phyloP scores from a whole-genome alignment of 495 filamentous ascomycete species.

The Trichoderma erinaceum region DNA sequence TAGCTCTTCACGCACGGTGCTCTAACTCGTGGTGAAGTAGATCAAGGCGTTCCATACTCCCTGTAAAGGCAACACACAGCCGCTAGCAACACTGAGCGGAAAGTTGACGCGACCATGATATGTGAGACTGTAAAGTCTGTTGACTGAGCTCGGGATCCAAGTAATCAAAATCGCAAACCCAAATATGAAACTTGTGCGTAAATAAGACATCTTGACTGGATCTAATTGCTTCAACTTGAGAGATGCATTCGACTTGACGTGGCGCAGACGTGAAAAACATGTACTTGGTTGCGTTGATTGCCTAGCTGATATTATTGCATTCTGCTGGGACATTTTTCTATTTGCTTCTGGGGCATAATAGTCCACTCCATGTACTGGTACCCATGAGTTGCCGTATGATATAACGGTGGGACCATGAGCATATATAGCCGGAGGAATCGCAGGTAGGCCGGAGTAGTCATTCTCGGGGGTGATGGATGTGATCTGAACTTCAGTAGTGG shows the following conservation, averaged over 20 bases:
- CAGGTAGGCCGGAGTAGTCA: neutral
- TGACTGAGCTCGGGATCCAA: slow-evolving; percentile 76
- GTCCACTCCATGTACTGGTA: neutral
- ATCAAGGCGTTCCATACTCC: slow-evolving; percentile 82
- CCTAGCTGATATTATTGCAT: neutral
- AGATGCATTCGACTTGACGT: neutral
- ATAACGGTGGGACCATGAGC: neutral
- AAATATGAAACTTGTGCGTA: slow-evolving; percentile 74
- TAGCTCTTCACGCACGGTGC: slow-evolving; percentile 29
- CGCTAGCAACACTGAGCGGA: slow-evolving; percentile 60
- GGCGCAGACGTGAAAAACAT: slow-evolving; percentile 16
- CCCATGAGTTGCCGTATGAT: neutral
- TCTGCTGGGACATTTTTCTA: neutral
- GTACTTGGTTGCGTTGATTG: slow-evolving; percentile 21
- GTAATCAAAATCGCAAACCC: slow-evolving; percentile 73
- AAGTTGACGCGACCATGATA: slow-evolving; percentile 54
- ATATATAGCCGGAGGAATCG: neutral
- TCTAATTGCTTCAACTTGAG: slow-evolving; percentile 41
- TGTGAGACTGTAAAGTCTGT: slow-evolving; percentile 64
- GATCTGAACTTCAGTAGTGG: slow-evolving; percentile 33
- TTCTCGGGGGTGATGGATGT: slow-evolving; percentile 15
- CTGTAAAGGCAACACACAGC: slow-evolving; percentile 73
- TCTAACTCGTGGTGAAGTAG: slow-evolving; percentile 58
- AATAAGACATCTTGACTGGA: slow-evolving; percentile 66
- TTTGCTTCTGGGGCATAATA: neutral